phyloP scores from a whole-genome alignment of 768 basidiomycete genomes.

The Lactarius hatsudake region DNA sequence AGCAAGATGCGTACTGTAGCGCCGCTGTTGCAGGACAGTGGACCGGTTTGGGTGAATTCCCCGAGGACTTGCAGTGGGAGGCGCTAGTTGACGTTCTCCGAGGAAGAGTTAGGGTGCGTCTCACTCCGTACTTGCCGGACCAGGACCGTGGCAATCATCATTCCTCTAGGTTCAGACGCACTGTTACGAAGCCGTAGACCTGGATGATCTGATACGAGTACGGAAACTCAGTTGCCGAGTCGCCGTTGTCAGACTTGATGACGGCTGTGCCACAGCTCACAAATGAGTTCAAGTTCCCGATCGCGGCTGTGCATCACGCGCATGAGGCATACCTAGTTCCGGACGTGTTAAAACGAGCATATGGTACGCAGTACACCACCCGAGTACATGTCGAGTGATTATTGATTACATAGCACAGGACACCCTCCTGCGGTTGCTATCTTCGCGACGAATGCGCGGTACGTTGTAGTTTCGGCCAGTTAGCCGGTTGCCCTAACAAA shows the following conservation, averaged over 20 bases:
- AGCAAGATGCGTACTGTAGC: slow-evolving; percentile 67
- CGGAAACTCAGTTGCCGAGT: slow-evolving; percentile 8
- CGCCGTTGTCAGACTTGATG: background rate
- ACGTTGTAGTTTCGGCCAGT: slow-evolving; percentile 4
- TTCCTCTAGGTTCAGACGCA: slow-evolving; percentile 42
- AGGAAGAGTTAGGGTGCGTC: slow-evolving; percentile 66
- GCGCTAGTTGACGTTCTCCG: slow-evolving; percentile 73
- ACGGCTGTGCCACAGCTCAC: slow-evolving; percentile 50
- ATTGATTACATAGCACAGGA: slow-evolving; percentile 33
- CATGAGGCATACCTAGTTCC: slow-evolving; percentile 91
- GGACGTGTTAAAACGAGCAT: slow-evolving; percentile 72
- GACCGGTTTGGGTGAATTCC: slow-evolving; percentile 55
- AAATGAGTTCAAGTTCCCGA: slow-evolving; percentile 85
- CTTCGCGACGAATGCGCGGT: slow-evolving; percentile 73
- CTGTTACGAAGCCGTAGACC: slow-evolving; percentile 40
- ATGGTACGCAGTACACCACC: slow-evolving; percentile 28
- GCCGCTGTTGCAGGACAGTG: slow-evolving; percentile 47
- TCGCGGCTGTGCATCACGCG: slow-evolving; percentile 84
- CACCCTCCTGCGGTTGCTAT: slow-evolving; percentile 71
- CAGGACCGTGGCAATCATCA: background rate
- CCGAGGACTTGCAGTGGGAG: slow-evolving; percentile 75
- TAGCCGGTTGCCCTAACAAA: slow-evolving; percentile 16
- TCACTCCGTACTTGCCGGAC: slow-evolving; percentile 1
- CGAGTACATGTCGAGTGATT: slow-evolving; percentile 1
- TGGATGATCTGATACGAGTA: slow-evolving; percentile 35